These are phyloP conservation scores for Galeopsis tetrahit DNA, from an alignment of 257 asterid species.

Conservation along the genomic window DNA sequence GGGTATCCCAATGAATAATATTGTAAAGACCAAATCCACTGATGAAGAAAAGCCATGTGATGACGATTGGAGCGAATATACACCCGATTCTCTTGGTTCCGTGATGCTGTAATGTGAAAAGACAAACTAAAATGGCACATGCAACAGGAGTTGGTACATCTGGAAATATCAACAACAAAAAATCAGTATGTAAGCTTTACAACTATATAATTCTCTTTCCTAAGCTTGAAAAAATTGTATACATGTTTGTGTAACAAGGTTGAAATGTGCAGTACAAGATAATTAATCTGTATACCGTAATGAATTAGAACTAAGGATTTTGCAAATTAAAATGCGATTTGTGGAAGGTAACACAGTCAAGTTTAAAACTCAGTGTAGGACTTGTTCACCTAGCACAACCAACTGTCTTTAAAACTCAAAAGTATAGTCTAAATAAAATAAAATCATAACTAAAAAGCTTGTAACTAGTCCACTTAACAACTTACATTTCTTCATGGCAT, in stretches of 20 bases:
- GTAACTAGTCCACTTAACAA: constrained; percentile 16
- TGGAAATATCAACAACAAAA: constrained; percentile 42
- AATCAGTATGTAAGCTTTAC: constrained; percentile 23
- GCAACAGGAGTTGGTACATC: constrained; percentile 87
- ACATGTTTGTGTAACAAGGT: not conserved
- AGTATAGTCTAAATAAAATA: not conserved
- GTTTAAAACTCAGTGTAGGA: not conserved
- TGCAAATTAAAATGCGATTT: not conserved
- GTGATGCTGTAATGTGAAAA: constrained; percentile 83
- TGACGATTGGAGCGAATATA: constrained; percentile 88
- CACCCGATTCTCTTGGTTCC: constrained; percentile 82
- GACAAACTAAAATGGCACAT: constrained; percentile 81
- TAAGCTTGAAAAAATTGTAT: not conserved
- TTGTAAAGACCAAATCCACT: constrained; percentile 80
- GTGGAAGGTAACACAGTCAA: not conserved
- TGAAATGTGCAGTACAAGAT: not conserved
- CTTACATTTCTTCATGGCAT: constrained; percentile 68
- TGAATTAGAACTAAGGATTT: not conserved
- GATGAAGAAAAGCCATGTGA: constrained; percentile 75
- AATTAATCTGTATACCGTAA: not conserved
- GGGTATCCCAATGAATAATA: constrained; percentile 48
- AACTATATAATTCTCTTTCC: not conserved
- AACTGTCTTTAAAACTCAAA: not conserved
- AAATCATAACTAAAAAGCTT: constrained; percentile 11
- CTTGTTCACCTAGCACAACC: constrained; percentile 2